Evolutionary conservation across 495 filamentous ascomycete species (phyloP), one percentile per base, ranked within the genome.

Genomic region (Trichoderma orchidacearum): DNA sequence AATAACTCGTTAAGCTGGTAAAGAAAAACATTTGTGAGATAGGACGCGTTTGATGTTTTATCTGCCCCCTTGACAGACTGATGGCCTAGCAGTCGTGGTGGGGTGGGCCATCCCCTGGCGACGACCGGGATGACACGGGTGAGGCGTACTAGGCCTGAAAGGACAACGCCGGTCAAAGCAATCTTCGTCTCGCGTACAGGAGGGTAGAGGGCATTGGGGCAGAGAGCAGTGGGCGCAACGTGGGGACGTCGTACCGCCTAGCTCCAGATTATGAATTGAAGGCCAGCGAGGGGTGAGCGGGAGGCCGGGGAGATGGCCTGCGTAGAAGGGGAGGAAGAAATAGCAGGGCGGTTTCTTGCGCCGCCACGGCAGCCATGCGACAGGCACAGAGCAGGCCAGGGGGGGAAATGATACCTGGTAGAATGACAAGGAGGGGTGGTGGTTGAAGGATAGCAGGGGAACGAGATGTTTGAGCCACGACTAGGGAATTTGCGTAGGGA

Each of bases 31-130:
- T 64, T 63, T 63, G n/a, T 62, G 62, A 61, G 63, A 63, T 56
- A 57, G 54, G 64, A 68, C 72, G 69, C 62, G 67, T 68, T 67
- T 68, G 63, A 65, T 67, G 66, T 65, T 70, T 70, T 71, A 63
- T 72, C 65, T 62, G 69, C 72, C 64, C 63, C 64, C 66, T 68
- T 68, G 62, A 66, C 63, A 64, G 63, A 60, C 62, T 62, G 63
- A 66, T 60, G 66, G 62, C 59, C 59, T 55, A 61, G 58, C 50
- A 58, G 63, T 9, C 27, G 29, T 36, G 54, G 54, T 52, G 58
- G 58, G 52, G 31, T 56, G 27, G 28, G 53, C 41, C 29, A 45
- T 53, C 12, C 28, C 41, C 41, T 51, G 53, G 54, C 17, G 29
- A 45, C 36, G 60, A 64, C 56, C 57, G 63, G 68, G 65, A 69